A percentile compares a stretch with the other conserved stretches of the same genome.
These are phyloP conservation scores for Diplotaxis tenuifolia DNA, from an alignment of 345 rosid genomes.

Conservation along the genomic window DNA sequence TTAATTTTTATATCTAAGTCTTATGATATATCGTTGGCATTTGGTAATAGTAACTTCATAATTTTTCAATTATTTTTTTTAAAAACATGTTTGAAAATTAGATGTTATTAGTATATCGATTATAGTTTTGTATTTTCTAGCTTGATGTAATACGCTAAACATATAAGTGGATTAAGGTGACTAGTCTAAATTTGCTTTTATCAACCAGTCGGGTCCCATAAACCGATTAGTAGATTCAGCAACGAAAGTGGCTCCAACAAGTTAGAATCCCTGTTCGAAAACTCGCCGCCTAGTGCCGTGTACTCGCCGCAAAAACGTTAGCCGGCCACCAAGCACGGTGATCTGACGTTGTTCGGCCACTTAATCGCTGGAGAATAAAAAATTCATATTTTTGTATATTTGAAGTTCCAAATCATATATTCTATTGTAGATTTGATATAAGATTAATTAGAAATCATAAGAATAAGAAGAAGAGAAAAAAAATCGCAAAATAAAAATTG, in stretches of 20 bases:
- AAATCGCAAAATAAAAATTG: too few relatives aligned
- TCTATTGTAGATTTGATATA: too few relatives aligned
- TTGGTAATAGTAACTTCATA: background rate
- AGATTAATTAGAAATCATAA: too few relatives aligned
- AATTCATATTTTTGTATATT: too few relatives aligned
- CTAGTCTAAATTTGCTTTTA: constrained; percentile 14
- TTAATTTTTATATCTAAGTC: background rate
- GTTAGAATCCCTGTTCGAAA: too few relatives aligned
- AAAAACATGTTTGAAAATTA: background rate
- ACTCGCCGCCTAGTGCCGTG: too few relatives aligned
- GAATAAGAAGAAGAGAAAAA: too few relatives aligned
- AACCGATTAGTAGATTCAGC: background rate
- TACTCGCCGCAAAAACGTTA: too few relatives aligned
- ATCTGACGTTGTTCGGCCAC: too few relatives aligned
- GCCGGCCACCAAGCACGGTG: too few relatives aligned
- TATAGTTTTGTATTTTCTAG: background rate
- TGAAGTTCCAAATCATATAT: too few relatives aligned
- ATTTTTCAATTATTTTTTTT: background rate
- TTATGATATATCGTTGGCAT: background rate
- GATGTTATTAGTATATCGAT: background rate
- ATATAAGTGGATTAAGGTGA: constrained; percentile 17
- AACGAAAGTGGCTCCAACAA: background rate
- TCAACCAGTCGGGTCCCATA: constrained; percentile 12
- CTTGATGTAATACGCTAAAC: background rate
- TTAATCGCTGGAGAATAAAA: too few relatives aligned